These are phyloP conservation scores for Citrus hindsii DNA, from an alignment of 345 rosid species.

Conservation along the genomic window DNA sequence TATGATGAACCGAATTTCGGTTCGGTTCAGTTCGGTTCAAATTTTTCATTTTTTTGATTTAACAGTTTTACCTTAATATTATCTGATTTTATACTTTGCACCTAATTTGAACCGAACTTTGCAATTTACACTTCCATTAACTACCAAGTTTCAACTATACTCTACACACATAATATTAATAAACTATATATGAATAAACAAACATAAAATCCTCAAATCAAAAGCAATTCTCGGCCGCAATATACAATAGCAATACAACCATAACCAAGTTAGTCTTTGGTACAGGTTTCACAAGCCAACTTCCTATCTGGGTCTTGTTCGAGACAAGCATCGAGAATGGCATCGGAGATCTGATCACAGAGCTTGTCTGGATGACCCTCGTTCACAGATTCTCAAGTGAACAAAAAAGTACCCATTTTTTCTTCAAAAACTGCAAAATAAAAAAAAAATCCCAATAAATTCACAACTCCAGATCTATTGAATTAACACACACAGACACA, in stretches of 20 bases:
- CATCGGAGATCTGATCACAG: slow-evolving; percentile 23
- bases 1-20: too few relatives aligned
- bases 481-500: not conserved
- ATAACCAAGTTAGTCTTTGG: slow-evolving; percentile 25
- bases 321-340: slow-evolving; percentile 18
- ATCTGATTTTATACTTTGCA: too few relatives aligned
- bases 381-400: slow-evolving; percentile 30
- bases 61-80: too few relatives aligned
- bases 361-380: slow-evolving; percentile 33
- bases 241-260: not conserved
- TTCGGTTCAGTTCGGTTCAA: too few relatives aligned
- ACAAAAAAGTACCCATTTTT: slow-evolving; percentile 30
- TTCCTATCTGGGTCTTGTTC: slow-evolving; percentile 23
- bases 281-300: slow-evolving; percentile 26
- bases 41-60: too few relatives aligned
- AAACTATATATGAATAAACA: too few relatives aligned
- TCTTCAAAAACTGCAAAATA: not conserved
- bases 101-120: too few relatives aligned
- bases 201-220: too few relatives aligned
- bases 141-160: too few relatives aligned
- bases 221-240: too few relatives aligned
- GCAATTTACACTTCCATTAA: too few relatives aligned
- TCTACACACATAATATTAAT: too few relatives aligned
- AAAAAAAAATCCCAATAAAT: not conserved
- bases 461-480: not conserved